Percentiles rank a stretch among this genome's conserved stretches.
Conservation (phyloP, 148 eudicot genomes). For the Linanthus parryae region DNA sequence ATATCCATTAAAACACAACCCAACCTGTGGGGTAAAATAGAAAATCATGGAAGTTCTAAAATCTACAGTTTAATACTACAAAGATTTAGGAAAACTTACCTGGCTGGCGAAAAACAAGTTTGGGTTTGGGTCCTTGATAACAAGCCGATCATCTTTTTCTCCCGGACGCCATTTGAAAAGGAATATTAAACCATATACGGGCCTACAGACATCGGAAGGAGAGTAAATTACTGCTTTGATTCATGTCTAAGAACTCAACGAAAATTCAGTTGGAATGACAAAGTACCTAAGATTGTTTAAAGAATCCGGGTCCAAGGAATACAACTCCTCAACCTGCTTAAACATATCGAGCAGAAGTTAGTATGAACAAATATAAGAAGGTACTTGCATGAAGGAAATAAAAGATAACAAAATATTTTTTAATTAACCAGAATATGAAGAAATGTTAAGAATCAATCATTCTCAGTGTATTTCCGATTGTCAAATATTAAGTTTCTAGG, state of each 20-base stretch:
- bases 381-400: no score
- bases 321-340: conserved; percentile 92
- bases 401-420: no score
- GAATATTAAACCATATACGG: conserved; percentile 89
- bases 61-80: neutral
- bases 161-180: conserved; percentile 97
- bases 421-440: no score
- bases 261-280: conserved; percentile 2
- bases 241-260: conserved; percentile 1
- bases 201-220: conserved; percentile 39
- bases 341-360: conserved; percentile 12
- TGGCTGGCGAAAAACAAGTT: conserved; percentile 96
- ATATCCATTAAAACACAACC: no score
- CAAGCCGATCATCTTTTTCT: conserved; percentile 81
- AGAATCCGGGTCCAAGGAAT: conserved; percentile 92
- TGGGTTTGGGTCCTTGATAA: conserved; percentile 88
- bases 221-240: neutral
- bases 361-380: no score
- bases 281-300: conserved; percentile 37
- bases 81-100: conserved; percentile 31
- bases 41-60: neutral
- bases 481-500: no score
- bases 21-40: no score
- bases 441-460: no score
- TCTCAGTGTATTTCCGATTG: no score